Evolutionary conservation across 768 basidiomycete genomes (phyloP), one percentile per base, ranked within the genome.

Genomic region (Scleroderma bovista): DNA sequence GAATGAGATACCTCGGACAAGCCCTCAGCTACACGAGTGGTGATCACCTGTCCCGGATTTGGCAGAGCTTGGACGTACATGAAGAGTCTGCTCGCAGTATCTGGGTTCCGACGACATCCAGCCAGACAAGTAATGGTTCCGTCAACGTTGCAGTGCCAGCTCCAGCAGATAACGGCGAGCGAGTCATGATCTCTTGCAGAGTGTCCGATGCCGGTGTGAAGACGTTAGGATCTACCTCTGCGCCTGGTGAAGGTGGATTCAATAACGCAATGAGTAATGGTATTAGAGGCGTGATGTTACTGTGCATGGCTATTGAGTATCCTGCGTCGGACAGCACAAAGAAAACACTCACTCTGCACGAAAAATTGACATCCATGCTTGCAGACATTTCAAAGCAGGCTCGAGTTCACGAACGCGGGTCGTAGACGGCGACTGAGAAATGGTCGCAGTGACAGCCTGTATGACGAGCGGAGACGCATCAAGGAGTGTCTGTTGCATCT

Each of bases 121-220:
- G 60, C 91, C 92, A 97, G 3, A 82, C 67, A n/a, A 96, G 71
- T 7, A 97, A 70, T 2, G 93, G 93, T 59, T 93, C 88, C 0
- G 92, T 92, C 26, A 94, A 75, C 1, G 84, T 77, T 47, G 77
- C 78, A 16, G 76, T 75, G 2, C 87, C 89, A 1, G 75, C 71
- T 0, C 88, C 89, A 46, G 84, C 79, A 1, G 84, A 74, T 26
- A 93, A 73, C 0, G 85, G 74, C 1, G 92, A 89, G 44, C 81
- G 79, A 1, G 82, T 77, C 57, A 93, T 75, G 47, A 95, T 75
- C 58, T 93, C 90, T 62, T 87, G 81, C 4, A 95, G 62, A 0
- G 84, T 77, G 39, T 88, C 83, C 1, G 84, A 84, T 1, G 84
- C 78, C 0, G 82, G 72, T 10, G 83, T 66, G 57, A 92, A 86